A percentile compares a stretch with the other conserved stretches of the same genome.
Conservation (phyloP, 2,329 filamentous ascomycete genomes). For the Aspergillus sp. region DNA sequence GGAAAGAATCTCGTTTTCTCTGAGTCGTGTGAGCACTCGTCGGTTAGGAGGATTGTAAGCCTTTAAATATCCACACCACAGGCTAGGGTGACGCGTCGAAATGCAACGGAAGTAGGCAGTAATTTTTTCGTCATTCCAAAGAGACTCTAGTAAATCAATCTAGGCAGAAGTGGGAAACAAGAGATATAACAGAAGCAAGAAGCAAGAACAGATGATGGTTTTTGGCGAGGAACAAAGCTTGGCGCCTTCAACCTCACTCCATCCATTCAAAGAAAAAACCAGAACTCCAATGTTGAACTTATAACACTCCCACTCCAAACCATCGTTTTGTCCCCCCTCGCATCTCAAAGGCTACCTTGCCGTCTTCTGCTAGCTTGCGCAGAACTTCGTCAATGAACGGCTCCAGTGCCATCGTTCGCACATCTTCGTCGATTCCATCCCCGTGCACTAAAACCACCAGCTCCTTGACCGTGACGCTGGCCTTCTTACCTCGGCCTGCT, state of each 20-base stretch:
- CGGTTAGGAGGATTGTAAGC: background rate
- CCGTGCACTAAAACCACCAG: conserved; percentile 49
- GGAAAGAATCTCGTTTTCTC: background rate
- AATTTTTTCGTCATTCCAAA: background rate
- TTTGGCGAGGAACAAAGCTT: background rate
- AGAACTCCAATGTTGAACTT: background rate
- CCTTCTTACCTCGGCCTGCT: conserved; percentile 21
- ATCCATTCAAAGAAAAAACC: background rate
- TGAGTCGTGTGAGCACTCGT: background rate
- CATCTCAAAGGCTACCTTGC: conserved; percentile 44
- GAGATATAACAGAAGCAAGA: background rate
- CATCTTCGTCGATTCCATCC: conserved; percentile 27
- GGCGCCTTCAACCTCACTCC: conserved; percentile 2
- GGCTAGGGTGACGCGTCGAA: background rate
- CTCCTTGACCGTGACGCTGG: conserved; percentile 41
- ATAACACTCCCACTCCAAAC: conserved; percentile 26
- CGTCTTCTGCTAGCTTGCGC: conserved; percentile 45
- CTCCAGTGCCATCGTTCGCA: conserved; percentile 40
- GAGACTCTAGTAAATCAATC: background rate
- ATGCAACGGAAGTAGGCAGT: background rate
- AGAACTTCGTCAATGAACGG: conserved; percentile 47
- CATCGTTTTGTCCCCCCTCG: conserved; percentile 39
- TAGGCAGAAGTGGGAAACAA: background rate
- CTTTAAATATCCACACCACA: background rate
- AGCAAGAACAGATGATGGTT: background rate